These are phyloP conservation scores for Entrophospora sp. DNA, from an alignment of 192 early-diverging fungal genomes.

Conservation along the genomic window DNA sequence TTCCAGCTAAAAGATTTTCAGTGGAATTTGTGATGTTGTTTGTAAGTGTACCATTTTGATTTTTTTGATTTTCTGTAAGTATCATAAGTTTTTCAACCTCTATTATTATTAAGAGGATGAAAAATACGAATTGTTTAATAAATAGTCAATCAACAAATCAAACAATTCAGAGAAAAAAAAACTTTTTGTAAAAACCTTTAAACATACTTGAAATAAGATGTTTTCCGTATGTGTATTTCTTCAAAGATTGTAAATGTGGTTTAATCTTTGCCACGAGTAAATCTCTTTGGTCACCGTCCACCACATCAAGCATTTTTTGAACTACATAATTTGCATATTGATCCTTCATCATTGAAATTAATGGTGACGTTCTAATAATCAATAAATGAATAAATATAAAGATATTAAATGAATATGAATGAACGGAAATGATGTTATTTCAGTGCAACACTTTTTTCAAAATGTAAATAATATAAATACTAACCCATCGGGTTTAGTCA, in stretches of 20 bases:
- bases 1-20: not conserved
- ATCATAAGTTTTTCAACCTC: slow-evolving; percentile 22
- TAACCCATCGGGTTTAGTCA: slow-evolving; percentile 74
- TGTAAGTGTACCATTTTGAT: not conserved
- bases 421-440: too few relatives aligned
- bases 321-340: slow-evolving; percentile 99
- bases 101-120: not conserved
- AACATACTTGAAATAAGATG: slow-evolving; percentile 74
- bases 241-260: slow-evolving; percentile 83
- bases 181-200: not conserved
- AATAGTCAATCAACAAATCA: not conserved
- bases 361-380: slow-evolving; percentile 55
- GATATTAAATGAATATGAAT: too few relatives aligned
- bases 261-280: slow-evolving; percentile 84
- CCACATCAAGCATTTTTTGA: slow-evolving; percentile 99
- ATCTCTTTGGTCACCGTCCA: slow-evolving; percentile 83
- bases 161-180: not conserved
- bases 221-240: slow-evolving; percentile 98
- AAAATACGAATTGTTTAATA: not conserved
- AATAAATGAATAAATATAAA: not conserved
- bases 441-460: too few relatives aligned
- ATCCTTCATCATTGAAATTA: slow-evolving; percentile 99
- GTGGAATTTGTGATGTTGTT: not conserved
- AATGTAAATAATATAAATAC: not conserved
- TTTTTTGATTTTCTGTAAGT: slow-evolving; percentile 17